Conservation (phyloP, 306 rosid species). For the Trifolium subterraneum region DNA sequence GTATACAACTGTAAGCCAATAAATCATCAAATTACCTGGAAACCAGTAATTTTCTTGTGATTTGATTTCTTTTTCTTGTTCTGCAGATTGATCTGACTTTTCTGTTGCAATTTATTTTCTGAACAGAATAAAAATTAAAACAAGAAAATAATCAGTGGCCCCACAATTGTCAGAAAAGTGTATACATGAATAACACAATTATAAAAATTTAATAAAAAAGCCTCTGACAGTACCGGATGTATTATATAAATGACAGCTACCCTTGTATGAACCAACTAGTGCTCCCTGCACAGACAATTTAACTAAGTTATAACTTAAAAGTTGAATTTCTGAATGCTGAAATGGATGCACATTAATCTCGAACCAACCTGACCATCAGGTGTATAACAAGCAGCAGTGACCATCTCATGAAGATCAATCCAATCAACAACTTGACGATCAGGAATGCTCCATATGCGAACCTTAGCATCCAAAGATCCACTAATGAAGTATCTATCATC, state of each 20-base stretch:
- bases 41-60: slow-evolving; percentile 96
- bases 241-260: slow-evolving; percentile 87
- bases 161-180: slow-evolving; percentile 29
- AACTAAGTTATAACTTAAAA: slow-evolving; percentile 35
- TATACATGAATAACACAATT: background rate
- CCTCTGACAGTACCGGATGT: slow-evolving; percentile 68
- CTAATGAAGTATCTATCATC: slow-evolving; percentile 99
- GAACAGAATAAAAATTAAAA: slow-evolving; percentile 39
- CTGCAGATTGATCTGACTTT: slow-evolving; percentile 84
- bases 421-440: slow-evolving; percentile 96
- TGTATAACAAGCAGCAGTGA: slow-evolving; percentile 98
- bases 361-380: slow-evolving; percentile 99
- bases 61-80: slow-evolving; percentile 92
- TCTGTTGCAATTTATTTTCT: slow-evolving; percentile 92
- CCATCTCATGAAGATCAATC: slow-evolving; percentile 97
- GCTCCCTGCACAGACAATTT: slow-evolving; percentile 78
- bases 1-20: slow-evolving; percentile 35
- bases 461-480: slow-evolving; percentile 96
- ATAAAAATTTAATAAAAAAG: background rate
- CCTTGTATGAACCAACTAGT: slow-evolving; percentile 92
- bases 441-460: slow-evolving; percentile 98
- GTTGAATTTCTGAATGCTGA: slow-evolving; percentile 3
- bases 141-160: slow-evolving; percentile 33
- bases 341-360: slow-evolving; percentile 31
- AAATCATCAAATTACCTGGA: slow-evolving; percentile 73